phyloP scores from a whole-genome alignment of 306 rosid genomes.

The Begonia fuchsioides region DNA sequence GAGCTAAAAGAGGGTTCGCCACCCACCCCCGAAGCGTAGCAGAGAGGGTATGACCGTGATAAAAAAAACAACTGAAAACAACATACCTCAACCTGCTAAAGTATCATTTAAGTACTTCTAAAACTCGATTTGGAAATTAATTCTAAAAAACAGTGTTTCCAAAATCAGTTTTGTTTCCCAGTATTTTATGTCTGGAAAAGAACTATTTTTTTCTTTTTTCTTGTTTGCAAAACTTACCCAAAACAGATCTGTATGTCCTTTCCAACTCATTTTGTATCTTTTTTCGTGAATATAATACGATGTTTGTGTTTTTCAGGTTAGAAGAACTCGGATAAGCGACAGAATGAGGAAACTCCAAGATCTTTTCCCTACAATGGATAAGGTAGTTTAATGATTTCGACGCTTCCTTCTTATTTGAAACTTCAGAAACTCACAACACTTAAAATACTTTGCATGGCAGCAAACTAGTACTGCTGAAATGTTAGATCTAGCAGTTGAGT shows the following conservation, averaged over 20 bases:
- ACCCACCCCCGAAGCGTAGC: constrained; percentile 97
- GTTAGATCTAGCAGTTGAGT: constrained; percentile 62
- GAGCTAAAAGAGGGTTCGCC: constrained; percentile 91
- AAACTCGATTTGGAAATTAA: too few relatives aligned
- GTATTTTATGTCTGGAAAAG: too few relatives aligned
- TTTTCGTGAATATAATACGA: too few relatives aligned
- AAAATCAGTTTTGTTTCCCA: too few relatives aligned
- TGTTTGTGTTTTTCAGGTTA: constrained; percentile 25
- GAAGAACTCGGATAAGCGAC: constrained; percentile 79
- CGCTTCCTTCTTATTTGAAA: background rate
- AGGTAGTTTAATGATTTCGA: constrained; percentile 27
- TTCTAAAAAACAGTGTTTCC: too few relatives aligned
- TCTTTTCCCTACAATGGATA: constrained; percentile 71
- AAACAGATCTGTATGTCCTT: too few relatives aligned
- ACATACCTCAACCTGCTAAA: too few relatives aligned
- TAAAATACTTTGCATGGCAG: constrained; percentile 24
- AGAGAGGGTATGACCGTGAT: constrained; percentile 36
- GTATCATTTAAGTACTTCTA: too few relatives aligned
- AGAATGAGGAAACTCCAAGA: constrained; percentile 68
- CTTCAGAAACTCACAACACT: background rate
- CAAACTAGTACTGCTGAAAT: constrained; percentile 83
- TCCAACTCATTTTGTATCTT: too few relatives aligned
- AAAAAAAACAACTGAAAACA: too few relatives aligned
- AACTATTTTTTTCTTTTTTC: too few relatives aligned
- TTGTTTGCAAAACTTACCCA: too few relatives aligned